Base-by-base conservation (phyloP, 1,284 basidiomycete species). In the Amylostereum areolatum region DNA sequence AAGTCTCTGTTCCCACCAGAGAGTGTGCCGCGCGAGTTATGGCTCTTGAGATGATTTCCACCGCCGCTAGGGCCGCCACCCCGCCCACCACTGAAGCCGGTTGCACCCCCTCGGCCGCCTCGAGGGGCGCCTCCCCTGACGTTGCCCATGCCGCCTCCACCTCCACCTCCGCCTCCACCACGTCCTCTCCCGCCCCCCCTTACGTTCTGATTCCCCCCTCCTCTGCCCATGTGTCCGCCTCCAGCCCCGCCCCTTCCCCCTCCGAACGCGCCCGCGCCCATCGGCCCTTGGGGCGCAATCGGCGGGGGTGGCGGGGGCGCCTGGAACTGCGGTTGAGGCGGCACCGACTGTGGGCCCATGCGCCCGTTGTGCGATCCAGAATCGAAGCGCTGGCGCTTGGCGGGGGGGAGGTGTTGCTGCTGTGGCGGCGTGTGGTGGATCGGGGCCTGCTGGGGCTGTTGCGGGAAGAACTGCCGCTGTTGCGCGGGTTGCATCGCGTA, bases 361-460 rank as follows among this genome's bases (percentile, higher is more conserved):
- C 69, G 57, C 5, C 63, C 60, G 49, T 58, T 73, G 50, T 71
- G 69, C 32, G 52, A 5, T 52, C 68, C 79, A 0, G 87, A 83
- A 61, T 93, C 91, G 60, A 92, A 92, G 18, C 90, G 78, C 54
- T 84, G 90, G 46, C 91, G 75, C 66, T 95, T 94, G 2, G 86
- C 86, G 2, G 88, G 87, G 11, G 85, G 85, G 6, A 83, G 71
- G 57, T 87, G 82, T 55, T 18, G 18, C 18, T 18, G 18, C 18
- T 86, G 83, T 30, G 81, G 79, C 3, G 83, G 77, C 2, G 76
- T 67, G 53, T 86, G 83, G 56, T 82, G 84, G 8, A 77, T 44
- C 68, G 71, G 30, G 71, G 69, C 18, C 52, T 70, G 74, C 50
- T 70, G 71, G 37, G 3, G 73, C 39, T 67, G 70, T 31, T 67